Percentiles rank a stretch among this genome's conserved stretches.
phyloP scores from a whole-genome alignment of 2,329 filamentous ascomycete species.

The Dactylellina haptotyla region DNA sequence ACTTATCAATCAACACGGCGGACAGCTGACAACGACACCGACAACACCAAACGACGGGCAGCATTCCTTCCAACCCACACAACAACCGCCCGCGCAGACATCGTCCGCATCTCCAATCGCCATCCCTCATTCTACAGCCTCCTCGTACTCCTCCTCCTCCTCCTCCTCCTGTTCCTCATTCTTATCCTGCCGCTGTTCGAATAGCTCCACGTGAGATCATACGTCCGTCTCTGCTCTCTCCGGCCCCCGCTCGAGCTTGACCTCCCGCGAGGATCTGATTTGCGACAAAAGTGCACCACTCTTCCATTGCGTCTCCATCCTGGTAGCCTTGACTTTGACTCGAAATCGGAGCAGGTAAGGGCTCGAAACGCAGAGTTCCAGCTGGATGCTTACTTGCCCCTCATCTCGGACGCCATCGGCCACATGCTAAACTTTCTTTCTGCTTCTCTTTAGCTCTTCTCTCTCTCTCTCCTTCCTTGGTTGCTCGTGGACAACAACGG shows the following conservation, averaged over 20 bases:
- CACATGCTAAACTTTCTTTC: background rate
- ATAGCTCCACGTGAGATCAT: background rate
- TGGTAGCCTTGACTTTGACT: slow-evolving; percentile 28
- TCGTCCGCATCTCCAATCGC: slow-evolving; percentile 3
- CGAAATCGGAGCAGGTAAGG: background rate
- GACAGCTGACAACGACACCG: slow-evolving; percentile 1
- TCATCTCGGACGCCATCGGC: slow-evolving; percentile 5
- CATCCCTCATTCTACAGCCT: background rate
- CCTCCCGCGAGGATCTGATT: background rate
- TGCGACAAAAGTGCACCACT: slow-evolving; percentile 46
- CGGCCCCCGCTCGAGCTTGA: background rate
- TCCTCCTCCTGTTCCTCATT: background rate
- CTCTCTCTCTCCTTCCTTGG: background rate
- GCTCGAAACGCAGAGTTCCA: slow-evolving; percentile 16
- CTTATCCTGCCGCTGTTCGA: background rate
- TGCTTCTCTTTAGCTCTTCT: slow-evolving; percentile 1
- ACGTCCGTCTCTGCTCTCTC: background rate
- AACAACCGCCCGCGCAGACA: background rate
- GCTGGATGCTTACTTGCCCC: slow-evolving; percentile 8
- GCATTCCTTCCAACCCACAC: background rate
- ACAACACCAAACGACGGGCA: slow-evolving; percentile 11
- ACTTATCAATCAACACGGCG: no score
- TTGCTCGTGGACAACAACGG: background rate
- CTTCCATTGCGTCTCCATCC: slow-evolving; percentile 26
- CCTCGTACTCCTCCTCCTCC: background rate